Percentiles rank a stretch among this genome's conserved stretches.
phyloP scores from a whole-genome alignment of 257 asterid genomes.

The Scutellaria baicalensis region DNA sequence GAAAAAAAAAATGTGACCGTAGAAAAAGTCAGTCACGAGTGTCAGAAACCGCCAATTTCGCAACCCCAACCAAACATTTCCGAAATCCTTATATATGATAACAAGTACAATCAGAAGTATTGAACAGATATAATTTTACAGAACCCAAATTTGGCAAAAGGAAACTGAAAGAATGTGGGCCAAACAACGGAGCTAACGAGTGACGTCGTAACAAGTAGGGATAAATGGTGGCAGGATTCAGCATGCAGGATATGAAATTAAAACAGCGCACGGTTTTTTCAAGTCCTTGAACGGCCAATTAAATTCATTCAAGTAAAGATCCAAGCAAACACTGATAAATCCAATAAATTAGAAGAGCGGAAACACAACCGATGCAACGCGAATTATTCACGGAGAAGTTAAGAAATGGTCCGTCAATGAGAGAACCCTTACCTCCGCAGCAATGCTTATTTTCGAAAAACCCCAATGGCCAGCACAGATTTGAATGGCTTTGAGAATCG shows the following conservation, averaged over 20 bases:
- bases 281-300: slow-evolving; percentile 5
- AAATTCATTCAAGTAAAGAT: neutral
- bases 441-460: neutral
- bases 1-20: neutral
- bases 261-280: neutral
- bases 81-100: neutral
- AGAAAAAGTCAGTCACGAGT: neutral
- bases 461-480: neutral
- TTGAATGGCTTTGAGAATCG: neutral
- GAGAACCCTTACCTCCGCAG: neutral
- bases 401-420: neutral
- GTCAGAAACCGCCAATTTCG: neutral
- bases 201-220: neutral
- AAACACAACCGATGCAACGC: neutral
- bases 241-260: neutral
- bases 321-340: neutral
- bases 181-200: neutral
- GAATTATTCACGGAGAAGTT: neutral
- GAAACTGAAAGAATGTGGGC: neutral
- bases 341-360: neutral
- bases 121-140: neutral
- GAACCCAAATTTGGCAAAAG: neutral
- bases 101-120: neutral
- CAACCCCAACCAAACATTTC: neutral
- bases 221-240: neutral